Conservation (phyloP, 139 green algal genomes). For the Chlorokybus atmophyticus region DNA sequence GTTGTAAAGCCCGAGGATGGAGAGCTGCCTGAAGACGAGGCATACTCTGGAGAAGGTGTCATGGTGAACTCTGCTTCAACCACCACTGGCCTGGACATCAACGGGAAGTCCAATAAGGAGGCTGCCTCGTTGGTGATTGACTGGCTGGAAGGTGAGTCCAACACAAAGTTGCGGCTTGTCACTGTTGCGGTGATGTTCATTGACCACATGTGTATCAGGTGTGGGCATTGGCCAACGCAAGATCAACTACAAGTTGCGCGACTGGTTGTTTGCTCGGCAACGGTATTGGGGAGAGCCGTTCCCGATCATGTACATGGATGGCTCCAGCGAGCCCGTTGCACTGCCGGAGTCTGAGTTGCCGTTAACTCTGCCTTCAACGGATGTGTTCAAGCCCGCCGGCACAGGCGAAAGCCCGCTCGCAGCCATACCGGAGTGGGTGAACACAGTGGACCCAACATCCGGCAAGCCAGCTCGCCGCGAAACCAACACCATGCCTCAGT, state of each 20-base stretch:
- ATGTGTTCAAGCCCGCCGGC: conserved; percentile 78
- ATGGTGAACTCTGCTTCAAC: conserved; percentile 24
- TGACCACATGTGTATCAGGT: background rate
- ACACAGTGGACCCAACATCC: conserved; percentile 6
- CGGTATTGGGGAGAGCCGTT: conserved; percentile 99
- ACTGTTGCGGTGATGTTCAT: too few species aligned
- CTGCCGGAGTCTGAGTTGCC: conserved; percentile 71
- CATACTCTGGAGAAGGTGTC: conserved; percentile 43
- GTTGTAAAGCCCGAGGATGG: conserved; percentile 38
- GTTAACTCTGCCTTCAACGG: conserved; percentile 60
- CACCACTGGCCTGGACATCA: conserved; percentile 43
- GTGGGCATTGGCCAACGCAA: conserved; percentile 16
- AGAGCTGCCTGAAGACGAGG: conserved; percentile 29
- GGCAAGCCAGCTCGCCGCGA: conserved; percentile 53
- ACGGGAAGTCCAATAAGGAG: conserved; percentile 46
- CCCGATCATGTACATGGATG: conserved; percentile 71
- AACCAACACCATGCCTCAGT: conserved; percentile 94
- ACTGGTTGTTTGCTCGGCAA: conserved; percentile 98
- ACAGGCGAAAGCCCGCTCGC: conserved; percentile 72
- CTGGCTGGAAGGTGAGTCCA: conserved; percentile 43
- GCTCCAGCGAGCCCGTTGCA: conserved; percentile 32
- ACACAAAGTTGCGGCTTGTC: conserved; percentile 19
- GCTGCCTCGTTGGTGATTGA: conserved; percentile 29
- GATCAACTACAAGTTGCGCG: conserved; percentile 93
- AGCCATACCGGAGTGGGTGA: conserved; percentile 55